Percentiles rank a stretch among this genome's conserved stretches.
Evolutionary conservation across 139 green algal genomes (phyloP).

Genomic region (Coccomyxa sp.): DNA sequence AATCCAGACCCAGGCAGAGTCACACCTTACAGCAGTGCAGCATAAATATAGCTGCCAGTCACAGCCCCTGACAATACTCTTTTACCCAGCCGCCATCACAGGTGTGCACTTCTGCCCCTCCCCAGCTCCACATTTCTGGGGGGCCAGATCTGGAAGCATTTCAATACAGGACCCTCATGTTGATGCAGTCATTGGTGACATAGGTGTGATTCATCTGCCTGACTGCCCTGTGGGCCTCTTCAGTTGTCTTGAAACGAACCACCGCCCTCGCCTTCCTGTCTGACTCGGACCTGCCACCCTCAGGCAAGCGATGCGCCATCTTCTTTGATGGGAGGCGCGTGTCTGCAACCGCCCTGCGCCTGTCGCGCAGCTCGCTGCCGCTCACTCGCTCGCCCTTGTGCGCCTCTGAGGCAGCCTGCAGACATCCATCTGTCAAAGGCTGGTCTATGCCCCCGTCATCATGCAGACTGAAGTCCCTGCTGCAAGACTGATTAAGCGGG

Average conservation of each 20-base stretch:
- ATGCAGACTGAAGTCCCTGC: not conserved
- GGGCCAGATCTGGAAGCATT: no score
- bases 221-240: not conserved
- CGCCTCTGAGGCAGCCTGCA: not conserved
- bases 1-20: no score
- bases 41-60: no score
- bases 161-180: not conserved
- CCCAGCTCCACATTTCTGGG: no score
- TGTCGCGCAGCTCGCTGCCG: not conserved
- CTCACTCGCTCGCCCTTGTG: not conserved
- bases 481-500: not conserved
- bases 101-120: no score
- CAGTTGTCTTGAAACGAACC: not conserved
- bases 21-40: no score
- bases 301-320: no score
- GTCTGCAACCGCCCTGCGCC: no score
- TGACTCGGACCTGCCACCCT: no score
- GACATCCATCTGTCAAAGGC: not conserved
- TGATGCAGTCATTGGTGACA: not conserved
- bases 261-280: not conserved
- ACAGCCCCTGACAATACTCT: no score
- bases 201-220: not conserved
- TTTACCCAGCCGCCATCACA: no score
- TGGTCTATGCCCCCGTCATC: not conserved
- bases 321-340: not conserved